Evolutionary conservation across 495 filamentous ascomycete genomes (phyloP).

Genomic region (Lineolata rhizophorae): DNA sequence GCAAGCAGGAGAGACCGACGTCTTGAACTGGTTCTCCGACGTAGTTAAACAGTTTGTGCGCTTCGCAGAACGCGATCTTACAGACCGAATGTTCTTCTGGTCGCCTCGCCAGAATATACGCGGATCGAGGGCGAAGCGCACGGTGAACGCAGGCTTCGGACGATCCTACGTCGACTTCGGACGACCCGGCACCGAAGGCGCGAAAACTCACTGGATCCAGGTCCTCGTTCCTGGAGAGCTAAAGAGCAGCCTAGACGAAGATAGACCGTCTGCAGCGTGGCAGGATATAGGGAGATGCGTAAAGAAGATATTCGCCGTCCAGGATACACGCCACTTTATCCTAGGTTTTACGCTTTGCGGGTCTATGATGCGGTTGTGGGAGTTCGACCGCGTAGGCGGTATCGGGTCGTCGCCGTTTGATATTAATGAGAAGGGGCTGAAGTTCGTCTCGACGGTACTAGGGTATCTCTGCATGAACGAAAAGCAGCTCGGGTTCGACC

Average conservation of each 20-base stretch:
- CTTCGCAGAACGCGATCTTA: background rate
- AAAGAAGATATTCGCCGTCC: conserved; percentile 1
- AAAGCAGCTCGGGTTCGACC: conserved; percentile 1
- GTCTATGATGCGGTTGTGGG: conserved; percentile 9
- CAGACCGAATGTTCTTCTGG: conserved; percentile 11
- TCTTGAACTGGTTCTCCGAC: too few species aligned
- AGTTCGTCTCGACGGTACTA: too few species aligned
- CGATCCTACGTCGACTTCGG: conserved; percentile 23
- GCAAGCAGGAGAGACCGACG: too few species aligned
- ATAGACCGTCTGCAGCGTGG: conserved; percentile 4
- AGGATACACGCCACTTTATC: conserved; percentile 7
- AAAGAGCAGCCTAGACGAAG: conserved; percentile 5
- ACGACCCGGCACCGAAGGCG: conserved; percentile 8
- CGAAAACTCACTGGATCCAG: conserved; percentile 5
- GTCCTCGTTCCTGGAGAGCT: conserved; percentile 9
- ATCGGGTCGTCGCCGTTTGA: background rate
- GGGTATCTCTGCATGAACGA: conserved; percentile 1
- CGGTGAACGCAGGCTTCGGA: too few species aligned
- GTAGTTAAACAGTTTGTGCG: too few species aligned
- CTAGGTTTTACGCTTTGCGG: conserved; percentile 10
- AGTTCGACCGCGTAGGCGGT: conserved; percentile 2
- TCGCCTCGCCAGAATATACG: conserved; percentile 17
- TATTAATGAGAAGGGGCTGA: too few species aligned
- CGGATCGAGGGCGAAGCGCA: conserved; percentile 20
- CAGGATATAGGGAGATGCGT: conserved; percentile 5